Conservation (phyloP, 805 yeast species). For the Yamadazyma sp. region DNA sequence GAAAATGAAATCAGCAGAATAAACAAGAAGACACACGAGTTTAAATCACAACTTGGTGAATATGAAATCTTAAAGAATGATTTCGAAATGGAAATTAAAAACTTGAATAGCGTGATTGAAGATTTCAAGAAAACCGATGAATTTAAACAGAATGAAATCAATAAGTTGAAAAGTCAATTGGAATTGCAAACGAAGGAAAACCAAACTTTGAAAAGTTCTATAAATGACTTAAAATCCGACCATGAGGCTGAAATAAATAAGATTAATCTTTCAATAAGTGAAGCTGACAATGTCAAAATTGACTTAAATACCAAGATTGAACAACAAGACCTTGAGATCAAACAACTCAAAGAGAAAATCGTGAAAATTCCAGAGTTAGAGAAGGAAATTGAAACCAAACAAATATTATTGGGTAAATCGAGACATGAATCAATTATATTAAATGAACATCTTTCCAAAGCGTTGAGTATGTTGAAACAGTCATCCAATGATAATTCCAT, state of each 20-base stretch:
- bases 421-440: constrained; percentile 92
- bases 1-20: constrained; percentile 38
- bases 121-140: constrained; percentile 43
- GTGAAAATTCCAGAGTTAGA: constrained; percentile 47
- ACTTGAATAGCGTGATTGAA: constrained; percentile 38
- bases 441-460: constrained; percentile 94
- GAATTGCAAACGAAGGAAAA: background rate
- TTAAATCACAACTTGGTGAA: constrained; percentile 39
- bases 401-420: constrained; percentile 79
- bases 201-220: background rate
- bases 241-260: constrained; percentile 3
- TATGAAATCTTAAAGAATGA: constrained; percentile 37
- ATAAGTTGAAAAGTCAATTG: constrained; percentile 4
- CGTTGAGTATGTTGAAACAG: constrained; percentile 77
- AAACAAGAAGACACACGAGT: constrained; percentile 38
- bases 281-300: constrained; percentile 6
- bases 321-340: constrained; percentile 9
- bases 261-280: constrained; percentile 2
- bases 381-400: constrained; percentile 58
- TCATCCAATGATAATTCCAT: constrained; percentile 61
- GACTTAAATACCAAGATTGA: constrained; percentile 8
- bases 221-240: background rate
- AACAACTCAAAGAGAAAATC: constrained; percentile 13
- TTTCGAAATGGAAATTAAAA: constrained; percentile 38
- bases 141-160: constrained; percentile 22